Evolutionary conservation across 2,329 filamentous ascomycete genomes (phyloP).

Genomic region (Zalaria obscura): DNA sequence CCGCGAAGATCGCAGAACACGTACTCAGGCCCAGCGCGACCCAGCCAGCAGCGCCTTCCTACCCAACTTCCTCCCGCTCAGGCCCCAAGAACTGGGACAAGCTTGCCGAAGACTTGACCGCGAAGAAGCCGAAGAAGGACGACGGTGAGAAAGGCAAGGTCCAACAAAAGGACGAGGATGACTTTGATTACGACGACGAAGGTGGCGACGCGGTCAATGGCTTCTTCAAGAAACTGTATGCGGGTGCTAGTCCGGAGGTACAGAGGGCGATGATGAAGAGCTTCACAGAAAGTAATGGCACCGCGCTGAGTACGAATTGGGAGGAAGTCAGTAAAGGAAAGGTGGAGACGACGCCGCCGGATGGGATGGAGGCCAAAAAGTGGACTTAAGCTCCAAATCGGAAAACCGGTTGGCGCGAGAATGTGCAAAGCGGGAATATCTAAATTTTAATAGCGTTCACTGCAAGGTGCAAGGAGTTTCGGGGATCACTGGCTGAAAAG

Average conservation of each 20-base stretch:
- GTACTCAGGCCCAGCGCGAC: no score
- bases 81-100: constrained; percentile 92
- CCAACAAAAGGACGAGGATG: constrained; percentile 24
- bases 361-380: constrained; percentile 64
- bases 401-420: no score
- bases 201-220: constrained; percentile 51
- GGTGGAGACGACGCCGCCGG: constrained; percentile 60
- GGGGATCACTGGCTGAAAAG: no score
- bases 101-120: constrained; percentile 40
- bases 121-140: constrained; percentile 21
- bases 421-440: no score
- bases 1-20: no score
- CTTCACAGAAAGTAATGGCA: constrained; percentile 87
- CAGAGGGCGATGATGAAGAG: constrained; percentile 96
- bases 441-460: no score
- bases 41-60: constrained; percentile 37
- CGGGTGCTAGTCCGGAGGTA: constrained; percentile 61
- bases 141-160: constrained; percentile 4
- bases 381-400: constrained; percentile 29
- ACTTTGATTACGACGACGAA: constrained; percentile 38
- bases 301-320: constrained; percentile 87
- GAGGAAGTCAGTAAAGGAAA: constrained; percentile 57
- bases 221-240: constrained; percentile 88
- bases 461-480: no score
- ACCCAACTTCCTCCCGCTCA: constrained; percentile 73